A percentile compares a stretch with the other conserved stretches of the same genome.
phyloP scores from a whole-genome alignment of 768 basidiomycete species.

The Pleurotus ostreatus region DNA sequence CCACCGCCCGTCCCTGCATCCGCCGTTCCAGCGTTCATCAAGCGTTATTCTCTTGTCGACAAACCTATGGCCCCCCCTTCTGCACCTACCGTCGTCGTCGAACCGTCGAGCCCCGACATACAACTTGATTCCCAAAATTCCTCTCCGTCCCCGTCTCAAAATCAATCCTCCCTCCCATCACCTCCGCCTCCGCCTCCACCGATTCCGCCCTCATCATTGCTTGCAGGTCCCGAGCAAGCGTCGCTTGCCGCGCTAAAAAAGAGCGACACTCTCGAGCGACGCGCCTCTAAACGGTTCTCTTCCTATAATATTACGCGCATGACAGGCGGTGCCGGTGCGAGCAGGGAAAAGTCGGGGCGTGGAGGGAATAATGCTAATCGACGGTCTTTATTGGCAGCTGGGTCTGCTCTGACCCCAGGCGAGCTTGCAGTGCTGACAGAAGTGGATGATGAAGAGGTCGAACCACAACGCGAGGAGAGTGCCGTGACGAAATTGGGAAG shows the following conservation, averaged over 20 bases:
- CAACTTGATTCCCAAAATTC: conserved; percentile 20
- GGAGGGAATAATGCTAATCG: conserved; percentile 46
- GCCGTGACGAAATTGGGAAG: conserved; percentile 7
- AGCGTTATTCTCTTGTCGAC: conserved; percentile 78
- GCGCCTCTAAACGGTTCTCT: conserved; percentile 95
- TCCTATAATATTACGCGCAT: conserved; percentile 94
- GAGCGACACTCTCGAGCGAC: conserved; percentile 79
- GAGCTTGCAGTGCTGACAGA: conserved; percentile 75
- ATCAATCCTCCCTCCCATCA: conserved; percentile 14
- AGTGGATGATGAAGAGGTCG: conserved; percentile 58
- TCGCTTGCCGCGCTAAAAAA: conserved; percentile 87
- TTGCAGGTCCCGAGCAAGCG: conserved; percentile 63
- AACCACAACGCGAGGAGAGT: conserved; percentile 14
- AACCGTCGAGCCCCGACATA: conserved; percentile 41
- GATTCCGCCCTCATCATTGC: conserved; percentile 32
- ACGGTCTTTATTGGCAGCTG: conserved; percentile 61
- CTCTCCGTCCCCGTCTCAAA: conserved; percentile 12
- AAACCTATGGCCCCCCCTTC: conserved; percentile 47
- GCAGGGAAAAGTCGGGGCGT: conserved; percentile 47
- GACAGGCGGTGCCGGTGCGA: conserved; percentile 50
- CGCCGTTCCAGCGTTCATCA: conserved; percentile 62
- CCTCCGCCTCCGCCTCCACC: conserved; percentile 26
- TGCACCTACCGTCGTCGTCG: conserved; percentile 49
- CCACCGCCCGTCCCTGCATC: conserved; percentile 24
- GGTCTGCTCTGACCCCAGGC: conserved; percentile 52